A percentile compares a stretch with the other conserved stretches of the same genome.
Conservation (phyloP, 176 grass and related monocot genomes). For the Urochloa ruziziensis region DNA sequence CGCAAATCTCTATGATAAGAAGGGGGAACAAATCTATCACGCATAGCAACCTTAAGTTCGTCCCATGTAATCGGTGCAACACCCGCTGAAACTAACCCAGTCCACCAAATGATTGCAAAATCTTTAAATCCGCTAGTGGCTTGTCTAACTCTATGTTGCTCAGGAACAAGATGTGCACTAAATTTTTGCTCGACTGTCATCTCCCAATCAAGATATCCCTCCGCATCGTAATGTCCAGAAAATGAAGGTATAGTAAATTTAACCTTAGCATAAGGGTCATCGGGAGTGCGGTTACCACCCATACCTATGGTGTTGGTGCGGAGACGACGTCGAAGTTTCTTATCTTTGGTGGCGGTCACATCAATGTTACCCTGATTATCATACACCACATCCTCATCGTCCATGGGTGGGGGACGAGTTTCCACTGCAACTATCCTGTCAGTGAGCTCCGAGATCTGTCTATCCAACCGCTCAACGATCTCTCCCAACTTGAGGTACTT, state of each 20-base stretch:
- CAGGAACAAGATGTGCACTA: no score
- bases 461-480: not conserved
- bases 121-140: no score
- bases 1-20: not conserved
- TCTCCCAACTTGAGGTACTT: not conserved
- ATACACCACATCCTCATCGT: not conserved
- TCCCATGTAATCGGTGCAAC: not conserved
- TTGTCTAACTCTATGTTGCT: no score
- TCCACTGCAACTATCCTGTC: not conserved
- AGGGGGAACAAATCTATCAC: not conserved
- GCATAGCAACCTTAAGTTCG: not conserved
- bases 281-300: not conserved
- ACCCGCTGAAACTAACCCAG: not conserved
- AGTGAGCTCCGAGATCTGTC: not conserved
- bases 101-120: not conserved
- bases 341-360: not conserved
- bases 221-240: not conserved
- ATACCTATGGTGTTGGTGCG: not conserved
- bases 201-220: not conserved
- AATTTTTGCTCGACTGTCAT: no score
- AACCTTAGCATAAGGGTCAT: not conserved
- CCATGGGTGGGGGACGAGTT: not conserved
- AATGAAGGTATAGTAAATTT: not conserved
- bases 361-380: not conserved
- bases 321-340: not conserved